phyloP scores from a whole-genome alignment of 345 rosid species.

The Alliaria petiolata region DNA sequence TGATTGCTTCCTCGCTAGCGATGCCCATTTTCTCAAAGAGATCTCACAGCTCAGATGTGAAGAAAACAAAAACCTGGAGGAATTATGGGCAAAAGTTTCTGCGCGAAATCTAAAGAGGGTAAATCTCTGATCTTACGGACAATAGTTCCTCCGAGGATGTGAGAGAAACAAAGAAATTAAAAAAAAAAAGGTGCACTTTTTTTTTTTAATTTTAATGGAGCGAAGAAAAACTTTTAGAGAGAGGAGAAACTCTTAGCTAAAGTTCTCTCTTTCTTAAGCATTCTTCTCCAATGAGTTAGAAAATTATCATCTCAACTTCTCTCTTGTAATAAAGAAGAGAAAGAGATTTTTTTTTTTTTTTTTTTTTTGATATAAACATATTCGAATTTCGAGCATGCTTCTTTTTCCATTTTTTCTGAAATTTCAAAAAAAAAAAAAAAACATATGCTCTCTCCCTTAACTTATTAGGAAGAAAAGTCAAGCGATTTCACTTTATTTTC shows the following conservation, averaged over 20 bases:
- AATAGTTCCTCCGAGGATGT: conserved; percentile 15
- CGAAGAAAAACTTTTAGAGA: conserved; percentile 5
- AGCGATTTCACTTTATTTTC: neutral
- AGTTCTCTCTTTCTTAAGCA: neutral
- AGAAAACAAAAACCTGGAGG: neutral
- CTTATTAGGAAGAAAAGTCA: conserved; percentile 9
- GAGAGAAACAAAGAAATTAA: neutral
- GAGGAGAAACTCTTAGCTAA: neutral
- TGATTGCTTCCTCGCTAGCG: conserved; percentile 61
- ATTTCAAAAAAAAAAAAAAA: neutral
- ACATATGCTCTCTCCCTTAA: neutral
- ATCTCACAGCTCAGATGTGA: conserved; percentile 28
- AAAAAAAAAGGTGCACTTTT: neutral
- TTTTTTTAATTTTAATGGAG: neutral
- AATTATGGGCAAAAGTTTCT: conserved; percentile 11
- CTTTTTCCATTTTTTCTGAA: no score
- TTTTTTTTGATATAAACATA: neutral
- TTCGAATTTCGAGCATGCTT: neutral
- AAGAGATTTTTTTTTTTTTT: neutral
- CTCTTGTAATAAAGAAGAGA: neutral
- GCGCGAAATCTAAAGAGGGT: conserved; percentile 11
- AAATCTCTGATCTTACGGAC: conserved; percentile 29
- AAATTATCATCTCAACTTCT: no score
- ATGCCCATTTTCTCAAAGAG: conserved; percentile 42
- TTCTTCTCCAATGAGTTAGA: conserved; percentile 5